Conservation (phyloP, 2,329 filamentous ascomycete species). For the Fonsecaea pedrosoi region DNA sequence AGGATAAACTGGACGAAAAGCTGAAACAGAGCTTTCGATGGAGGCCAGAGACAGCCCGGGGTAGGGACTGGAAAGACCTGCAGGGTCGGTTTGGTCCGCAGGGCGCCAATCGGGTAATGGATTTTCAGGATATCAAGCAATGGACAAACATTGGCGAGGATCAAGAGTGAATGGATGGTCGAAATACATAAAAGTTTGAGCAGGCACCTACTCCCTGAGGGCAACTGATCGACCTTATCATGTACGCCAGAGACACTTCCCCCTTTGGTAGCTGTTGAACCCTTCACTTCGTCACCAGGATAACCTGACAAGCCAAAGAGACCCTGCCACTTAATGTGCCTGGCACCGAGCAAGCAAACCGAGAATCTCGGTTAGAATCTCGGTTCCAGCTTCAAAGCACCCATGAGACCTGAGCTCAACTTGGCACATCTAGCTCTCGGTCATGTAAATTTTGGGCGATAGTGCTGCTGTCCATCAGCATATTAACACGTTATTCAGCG, state of each 20-base stretch:
- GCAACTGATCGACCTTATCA: not conserved
- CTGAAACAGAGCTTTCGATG: constrained; percentile 56
- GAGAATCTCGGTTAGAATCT: constrained; percentile 2
- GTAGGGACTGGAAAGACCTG: constrained; percentile 56
- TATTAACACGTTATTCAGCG: not conserved
- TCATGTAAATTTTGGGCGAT: not conserved
- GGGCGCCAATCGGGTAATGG: constrained; percentile 56
- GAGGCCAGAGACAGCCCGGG: constrained; percentile 58
- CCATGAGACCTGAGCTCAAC: not conserved
- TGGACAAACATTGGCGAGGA: constrained; percentile 47
- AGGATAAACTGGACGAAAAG: constrained; percentile 52
- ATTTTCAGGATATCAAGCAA: constrained; percentile 52
- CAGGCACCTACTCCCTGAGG: not conserved
- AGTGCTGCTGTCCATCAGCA: not conserved
- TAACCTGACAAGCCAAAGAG: not conserved
- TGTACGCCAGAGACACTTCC: not conserved
- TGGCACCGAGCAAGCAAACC: not conserved
- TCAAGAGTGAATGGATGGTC: not conserved
- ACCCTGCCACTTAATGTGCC: not conserved
- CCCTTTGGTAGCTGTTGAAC: not conserved
- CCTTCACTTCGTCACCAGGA: not conserved
- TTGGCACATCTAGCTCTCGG: not conserved
- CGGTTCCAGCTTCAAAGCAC: not conserved
- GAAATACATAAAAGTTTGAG: not conserved
- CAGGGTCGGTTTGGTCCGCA: constrained; percentile 55